Percentiles rank a stretch among this genome's conserved stretches.
These are phyloP conservation scores for Kuraishia piskuri DNA, from an alignment of 805 yeast genomes.

Conservation along the genomic window DNA sequence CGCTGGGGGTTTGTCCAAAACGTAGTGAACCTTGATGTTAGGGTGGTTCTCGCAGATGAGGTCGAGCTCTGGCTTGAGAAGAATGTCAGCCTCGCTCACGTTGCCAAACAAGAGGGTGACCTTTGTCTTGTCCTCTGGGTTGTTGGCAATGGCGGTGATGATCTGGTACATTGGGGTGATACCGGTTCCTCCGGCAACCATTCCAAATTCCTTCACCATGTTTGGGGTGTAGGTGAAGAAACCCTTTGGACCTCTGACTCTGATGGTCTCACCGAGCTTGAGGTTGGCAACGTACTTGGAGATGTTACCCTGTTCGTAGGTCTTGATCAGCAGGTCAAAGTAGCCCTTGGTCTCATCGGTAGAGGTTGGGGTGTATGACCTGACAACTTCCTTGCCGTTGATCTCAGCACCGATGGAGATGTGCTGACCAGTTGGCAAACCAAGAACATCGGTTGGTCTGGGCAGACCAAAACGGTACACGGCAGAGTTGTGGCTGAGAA, in stretches of 20 bases:
- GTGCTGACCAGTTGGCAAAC: conserved; percentile 93
- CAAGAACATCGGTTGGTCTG: conserved; percentile 60
- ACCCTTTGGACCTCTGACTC: conserved; percentile 88
- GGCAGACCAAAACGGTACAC: conserved; percentile 82
- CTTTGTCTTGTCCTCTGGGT: conserved; percentile 74
- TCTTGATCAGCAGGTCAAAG: conserved; percentile 80
- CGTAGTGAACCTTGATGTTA: conserved; percentile 60
- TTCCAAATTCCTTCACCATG: conserved; percentile 63
- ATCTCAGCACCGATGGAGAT: conserved; percentile 70
- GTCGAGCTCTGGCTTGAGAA: conserved; percentile 75
- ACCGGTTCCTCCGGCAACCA: conserved; percentile 98
- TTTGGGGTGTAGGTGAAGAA: conserved; percentile 76
- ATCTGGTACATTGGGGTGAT: conserved; percentile 94
- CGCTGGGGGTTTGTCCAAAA: conserved; percentile 65
- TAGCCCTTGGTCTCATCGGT: conserved; percentile 65
- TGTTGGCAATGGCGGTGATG: conserved; percentile 66
- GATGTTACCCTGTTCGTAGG: conserved; percentile 79
- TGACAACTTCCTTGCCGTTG: conserved; percentile 69
- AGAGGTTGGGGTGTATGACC: conserved; percentile 89
- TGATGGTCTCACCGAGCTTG: conserved; percentile 70
- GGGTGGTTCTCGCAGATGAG: conserved; percentile 47
- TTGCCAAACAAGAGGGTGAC: conserved; percentile 75
- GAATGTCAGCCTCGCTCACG: conserved; percentile 69
- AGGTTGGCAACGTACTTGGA: conserved; percentile 66
- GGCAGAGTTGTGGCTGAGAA: conserved; percentile 73